Evolutionary conservation across 2,329 filamentous ascomycete genomes (phyloP).

Genomic region (Dendryphion nanum): DNA sequence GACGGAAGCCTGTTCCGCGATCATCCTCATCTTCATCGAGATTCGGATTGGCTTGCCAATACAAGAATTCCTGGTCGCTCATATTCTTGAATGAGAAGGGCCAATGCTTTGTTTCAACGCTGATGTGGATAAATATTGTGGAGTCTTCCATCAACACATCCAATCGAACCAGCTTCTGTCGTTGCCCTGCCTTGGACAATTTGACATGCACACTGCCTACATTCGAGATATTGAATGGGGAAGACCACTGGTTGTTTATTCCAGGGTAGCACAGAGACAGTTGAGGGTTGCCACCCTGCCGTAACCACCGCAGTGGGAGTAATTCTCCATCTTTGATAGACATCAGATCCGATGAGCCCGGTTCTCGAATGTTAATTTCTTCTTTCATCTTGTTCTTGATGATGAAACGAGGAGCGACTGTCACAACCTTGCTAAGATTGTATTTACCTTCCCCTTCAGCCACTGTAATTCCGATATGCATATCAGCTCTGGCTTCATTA

Average conservation of each 20-base stretch:
- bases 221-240: slow-evolving; percentile 95
- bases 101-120: slow-evolving; percentile 91
- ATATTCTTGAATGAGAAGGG: slow-evolving; percentile 98
- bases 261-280: slow-evolving; percentile 90
- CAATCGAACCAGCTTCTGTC: slow-evolving; percentile 81
- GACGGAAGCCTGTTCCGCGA: slow-evolving; percentile 78
- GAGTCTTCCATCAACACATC: slow-evolving; percentile 91
- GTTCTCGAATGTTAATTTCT: slow-evolving; percentile 85
- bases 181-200: slow-evolving; percentile 83
- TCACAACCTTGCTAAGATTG: slow-evolving; percentile 94
- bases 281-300: slow-evolving; percentile 80
- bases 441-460: slow-evolving; percentile 94
- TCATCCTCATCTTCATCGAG: slow-evolving; percentile 90
- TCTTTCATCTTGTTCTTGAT: slow-evolving; percentile 91
- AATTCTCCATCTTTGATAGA: slow-evolving; percentile 75
- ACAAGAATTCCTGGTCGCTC: slow-evolving; percentile 93
- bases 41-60: slow-evolving; percentile 92
- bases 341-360: slow-evolving; percentile 83
- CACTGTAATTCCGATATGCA: slow-evolving; percentile 87
- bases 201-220: slow-evolving; percentile 92
- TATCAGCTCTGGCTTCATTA: slow-evolving; percentile 68
- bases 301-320: slow-evolving; percentile 85
- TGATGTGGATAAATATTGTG: slow-evolving; percentile 90
- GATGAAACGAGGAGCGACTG: slow-evolving; percentile 86
- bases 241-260: slow-evolving; percentile 95